These are phyloP conservation scores for Fusarium nodosum DNA, from an alignment of 2,329 filamentous ascomycete species.

Conservation along the genomic window DNA sequence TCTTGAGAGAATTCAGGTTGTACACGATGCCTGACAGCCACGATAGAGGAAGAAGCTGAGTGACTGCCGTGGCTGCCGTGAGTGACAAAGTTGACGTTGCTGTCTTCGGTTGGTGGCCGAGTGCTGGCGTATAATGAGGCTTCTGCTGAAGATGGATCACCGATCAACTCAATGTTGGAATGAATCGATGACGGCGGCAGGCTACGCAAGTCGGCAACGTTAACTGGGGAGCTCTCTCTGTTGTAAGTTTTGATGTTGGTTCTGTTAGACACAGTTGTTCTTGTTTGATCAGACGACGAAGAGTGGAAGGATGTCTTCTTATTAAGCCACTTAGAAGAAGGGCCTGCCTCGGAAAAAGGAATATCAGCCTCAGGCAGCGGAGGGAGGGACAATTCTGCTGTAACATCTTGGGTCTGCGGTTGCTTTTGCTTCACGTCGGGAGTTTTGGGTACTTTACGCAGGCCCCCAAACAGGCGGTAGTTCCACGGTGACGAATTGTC, in stretches of 20 bases:
- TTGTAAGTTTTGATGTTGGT: constrained; percentile 70
- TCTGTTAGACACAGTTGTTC: constrained; percentile 63
- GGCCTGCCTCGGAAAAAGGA: constrained; percentile 35
- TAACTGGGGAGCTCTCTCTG: constrained; percentile 59
- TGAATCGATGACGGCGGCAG: constrained; percentile 59
- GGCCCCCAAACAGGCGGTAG: constrained; percentile 67
- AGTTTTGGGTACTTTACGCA: constrained; percentile 63
- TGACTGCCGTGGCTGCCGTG: constrained; percentile 61
- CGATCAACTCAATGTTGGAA: constrained; percentile 67
- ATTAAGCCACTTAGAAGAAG: constrained; percentile 40
- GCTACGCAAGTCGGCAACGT: constrained; percentile 56
- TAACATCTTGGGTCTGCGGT: constrained; percentile 47
- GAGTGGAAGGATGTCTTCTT: constrained; percentile 47
- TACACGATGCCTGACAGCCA: constrained; percentile 51
- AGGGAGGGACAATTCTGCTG: constrained; percentile 48
- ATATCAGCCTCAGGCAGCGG: constrained; percentile 51
- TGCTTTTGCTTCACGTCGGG: constrained; percentile 60
- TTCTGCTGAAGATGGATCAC: constrained; percentile 63
- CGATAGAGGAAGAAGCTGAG: constrained; percentile 57
- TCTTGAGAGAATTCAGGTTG: constrained; percentile 70
- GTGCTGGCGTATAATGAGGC: constrained; percentile 56
- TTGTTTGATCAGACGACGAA: constrained; percentile 51
- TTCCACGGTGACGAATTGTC: constrained; percentile 62
- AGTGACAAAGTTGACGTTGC: constrained; percentile 67
- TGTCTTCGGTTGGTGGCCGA: constrained; percentile 56